Evolutionary conservation across 371 early-diverging fungal genomes (phyloP).

Genomic region (Mortierella sp.): DNA sequence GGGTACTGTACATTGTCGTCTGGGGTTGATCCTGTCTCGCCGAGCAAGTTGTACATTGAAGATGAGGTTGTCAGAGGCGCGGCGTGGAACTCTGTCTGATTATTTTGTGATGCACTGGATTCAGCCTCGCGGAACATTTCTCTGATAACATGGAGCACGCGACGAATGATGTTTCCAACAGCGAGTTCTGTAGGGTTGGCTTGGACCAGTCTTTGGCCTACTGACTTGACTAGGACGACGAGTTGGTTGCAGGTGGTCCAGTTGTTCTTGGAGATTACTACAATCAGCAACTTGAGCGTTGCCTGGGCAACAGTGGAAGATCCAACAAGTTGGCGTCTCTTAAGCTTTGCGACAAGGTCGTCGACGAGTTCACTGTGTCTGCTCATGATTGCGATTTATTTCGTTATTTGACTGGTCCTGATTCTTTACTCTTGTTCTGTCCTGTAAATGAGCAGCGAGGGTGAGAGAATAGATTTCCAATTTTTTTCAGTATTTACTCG

Average conservation of each 20-base stretch:
- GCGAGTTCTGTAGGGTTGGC: constrained; percentile 94
- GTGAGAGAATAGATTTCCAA: background rate
- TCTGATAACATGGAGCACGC: constrained; percentile 87
- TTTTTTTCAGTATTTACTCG: background rate
- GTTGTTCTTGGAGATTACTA: constrained; percentile 79
- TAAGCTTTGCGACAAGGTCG: constrained; percentile 58
- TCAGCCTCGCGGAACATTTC: constrained; percentile 68
- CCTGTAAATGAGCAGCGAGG: constrained; percentile 1
- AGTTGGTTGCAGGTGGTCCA: constrained; percentile 79
- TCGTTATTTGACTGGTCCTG: background rate
- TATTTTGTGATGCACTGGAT: constrained; percentile 15
- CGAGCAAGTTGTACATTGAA: constrained; percentile 74
- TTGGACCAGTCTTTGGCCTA: constrained; percentile 75
- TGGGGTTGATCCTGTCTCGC: constrained; percentile 59
- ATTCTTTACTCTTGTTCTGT: background rate
- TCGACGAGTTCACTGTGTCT: constrained; percentile 47
- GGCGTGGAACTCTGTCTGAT: constrained; percentile 41
- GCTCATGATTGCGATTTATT: constrained; percentile 13
- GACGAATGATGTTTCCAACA: constrained; percentile 87
- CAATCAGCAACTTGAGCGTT: constrained; percentile 83
- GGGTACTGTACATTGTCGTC: constrained; percentile 33
- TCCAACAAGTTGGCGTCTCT: constrained; percentile 78
- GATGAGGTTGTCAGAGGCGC: constrained; percentile 58
- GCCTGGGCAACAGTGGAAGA: constrained; percentile 83
- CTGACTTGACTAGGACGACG: constrained; percentile 71